Evolutionary conservation across 768 basidiomycete genomes (phyloP), one percentile per base, ranked within the genome.

Genomic region (Dioszegia crocea): DNA sequence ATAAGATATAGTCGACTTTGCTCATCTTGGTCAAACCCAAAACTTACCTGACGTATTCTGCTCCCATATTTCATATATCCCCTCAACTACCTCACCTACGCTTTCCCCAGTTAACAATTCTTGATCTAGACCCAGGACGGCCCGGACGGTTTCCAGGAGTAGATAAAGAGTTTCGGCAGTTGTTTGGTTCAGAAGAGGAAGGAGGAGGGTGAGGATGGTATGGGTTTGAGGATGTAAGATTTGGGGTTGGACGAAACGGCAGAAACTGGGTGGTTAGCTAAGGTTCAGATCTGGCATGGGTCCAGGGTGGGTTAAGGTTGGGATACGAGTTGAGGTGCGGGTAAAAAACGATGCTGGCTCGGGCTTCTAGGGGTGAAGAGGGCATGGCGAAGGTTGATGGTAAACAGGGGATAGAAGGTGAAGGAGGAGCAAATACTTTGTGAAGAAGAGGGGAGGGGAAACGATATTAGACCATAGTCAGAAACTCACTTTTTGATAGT

Each of bases 161-260:
- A 98, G 83, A 14, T 88, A 86, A 12, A 98, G 82, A 0, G 91
- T 90, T 63, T 97, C 92, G 59, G 93, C 91, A 1, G 88, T 85
- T 0, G 91, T 85, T 29, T 85, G 78, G 4, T 85, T 77, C 24
- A 97, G 74, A 79, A 97, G 88, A 1, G 92, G 91, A 0, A 88
- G 85, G 10, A 99, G 83, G 62, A 88, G 86, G 59, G 84, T 83
- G 12, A 89, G 84, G 47, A 96, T 88, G 30, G 86, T 83, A 10
- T 84, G 80, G 0, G 87, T 87, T 60, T 88, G 83, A 3, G 85
- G 82, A 45, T 79, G 78, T 39, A 89, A 77, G 19, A 83, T 82
- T 1, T 82, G 81, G 30, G 84, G 82, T 24, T 86, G 83, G 16
- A 77, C 63, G 26, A 78, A 73, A 17, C 78, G 78, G 56, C 78